Evolutionary conservation across 208 protist species (phyloP).

Genomic region (Acanthamoeba culbertsoni): DNA sequence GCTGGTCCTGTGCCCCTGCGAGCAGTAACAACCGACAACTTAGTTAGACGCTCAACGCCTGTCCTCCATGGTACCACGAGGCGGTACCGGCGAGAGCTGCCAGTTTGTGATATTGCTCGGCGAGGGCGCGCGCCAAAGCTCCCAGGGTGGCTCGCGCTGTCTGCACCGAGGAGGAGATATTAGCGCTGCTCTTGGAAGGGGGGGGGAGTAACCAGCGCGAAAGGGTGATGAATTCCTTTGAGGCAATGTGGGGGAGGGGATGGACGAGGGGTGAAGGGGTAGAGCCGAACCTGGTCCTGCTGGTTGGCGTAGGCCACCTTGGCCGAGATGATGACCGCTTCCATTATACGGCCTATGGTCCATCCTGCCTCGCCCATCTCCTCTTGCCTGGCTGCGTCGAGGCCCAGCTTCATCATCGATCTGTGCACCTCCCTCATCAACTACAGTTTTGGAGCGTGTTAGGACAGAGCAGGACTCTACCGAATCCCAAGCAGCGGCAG

Average conservation of each 20-base stretch:
- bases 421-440: background rate
- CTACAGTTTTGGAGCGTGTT: background rate
- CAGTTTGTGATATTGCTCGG: constrained; percentile 41
- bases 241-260: too few species aligned
- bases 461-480: background rate
- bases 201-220: too few species aligned
- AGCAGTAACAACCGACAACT: background rate
- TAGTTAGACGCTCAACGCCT: too few species aligned
- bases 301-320: constrained; percentile 9
- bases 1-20: background rate
- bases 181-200: too few species aligned
- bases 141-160: background rate
- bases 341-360: background rate
- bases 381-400: background rate
- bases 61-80: too few species aligned
- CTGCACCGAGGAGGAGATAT: background rate
- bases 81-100: background rate
- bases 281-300: background rate
- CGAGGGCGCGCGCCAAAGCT: background rate
- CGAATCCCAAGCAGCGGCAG: background rate
- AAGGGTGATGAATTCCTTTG: too few species aligned
- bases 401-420: background rate
- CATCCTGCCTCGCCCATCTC: background rate
- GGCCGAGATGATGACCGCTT: constrained; percentile 40
- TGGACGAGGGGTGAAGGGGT: background rate